A percentile compares a stretch with the other conserved stretches of the same genome.
phyloP scores from a whole-genome alignment of 164 flowering plant species.

The Magnolia officinalis region DNA sequence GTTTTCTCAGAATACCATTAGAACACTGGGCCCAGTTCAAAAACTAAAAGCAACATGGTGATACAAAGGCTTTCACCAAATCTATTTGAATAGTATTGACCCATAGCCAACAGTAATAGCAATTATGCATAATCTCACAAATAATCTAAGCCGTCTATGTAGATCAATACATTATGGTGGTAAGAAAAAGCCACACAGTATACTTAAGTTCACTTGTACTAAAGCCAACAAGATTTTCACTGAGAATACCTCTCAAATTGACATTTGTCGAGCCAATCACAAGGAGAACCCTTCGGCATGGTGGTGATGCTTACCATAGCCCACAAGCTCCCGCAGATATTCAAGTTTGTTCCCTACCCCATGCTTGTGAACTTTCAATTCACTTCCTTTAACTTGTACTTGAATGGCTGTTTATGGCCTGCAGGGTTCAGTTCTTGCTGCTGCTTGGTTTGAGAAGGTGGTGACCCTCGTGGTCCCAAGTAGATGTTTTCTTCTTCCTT shows the following conservation, averaged over 20 bases:
- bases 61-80: too few relatives aligned
- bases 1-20: too few relatives aligned
- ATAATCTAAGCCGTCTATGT: too few relatives aligned
- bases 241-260: slow-evolving; percentile 53
- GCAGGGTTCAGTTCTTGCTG: slow-evolving; percentile 49
- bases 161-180: too few relatives aligned
- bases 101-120: too few relatives aligned
- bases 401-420: slow-evolving; percentile 73
- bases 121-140: too few relatives aligned
- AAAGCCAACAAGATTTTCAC: not conserved
- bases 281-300: slow-evolving; percentile 54
- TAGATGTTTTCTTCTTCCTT: slow-evolving; percentile 67
- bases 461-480: slow-evolving; percentile 94
- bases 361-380: slow-evolving; percentile 48
- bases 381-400: slow-evolving; percentile 85
- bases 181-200: too few relatives aligned
- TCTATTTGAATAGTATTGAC: too few relatives aligned
- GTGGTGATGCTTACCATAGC: slow-evolving; percentile 26
- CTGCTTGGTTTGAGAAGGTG: slow-evolving; percentile 53
- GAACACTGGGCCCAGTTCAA: too few relatives aligned
- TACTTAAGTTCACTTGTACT: too few relatives aligned
- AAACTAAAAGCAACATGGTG: too few relatives aligned
- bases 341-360: slow-evolving; percentile 82
- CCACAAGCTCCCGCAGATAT: slow-evolving; percentile 70
- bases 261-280: slow-evolving; percentile 90